phyloP scores from a whole-genome alignment of 768 basidiomycete species.

The Leucocoprinus sp. region DNA sequence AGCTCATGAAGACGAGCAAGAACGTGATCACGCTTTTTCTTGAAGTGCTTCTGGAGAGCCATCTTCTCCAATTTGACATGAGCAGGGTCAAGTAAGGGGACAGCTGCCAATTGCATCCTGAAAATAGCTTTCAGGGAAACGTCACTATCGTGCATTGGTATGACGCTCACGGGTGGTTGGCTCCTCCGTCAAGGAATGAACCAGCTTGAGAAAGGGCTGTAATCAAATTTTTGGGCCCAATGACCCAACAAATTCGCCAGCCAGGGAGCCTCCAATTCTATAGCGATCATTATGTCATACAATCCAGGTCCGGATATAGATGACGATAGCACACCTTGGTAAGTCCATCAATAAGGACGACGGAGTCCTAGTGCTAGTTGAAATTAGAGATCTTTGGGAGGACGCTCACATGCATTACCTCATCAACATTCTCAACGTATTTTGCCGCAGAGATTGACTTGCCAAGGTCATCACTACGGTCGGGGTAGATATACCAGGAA shows the following conservation, averaged over 20 bases:
- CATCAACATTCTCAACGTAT: conserved; percentile 82
- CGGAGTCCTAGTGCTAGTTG: conserved; percentile 47
- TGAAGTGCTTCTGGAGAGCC: conserved; percentile 86
- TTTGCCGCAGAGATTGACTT: conserved; percentile 75
- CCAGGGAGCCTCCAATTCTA: conserved; percentile 95
- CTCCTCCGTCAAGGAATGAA: conserved; percentile 92
- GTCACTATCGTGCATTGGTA: neutral
- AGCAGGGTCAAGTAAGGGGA: conserved; percentile 70
- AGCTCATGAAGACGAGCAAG: conserved; percentile 72
- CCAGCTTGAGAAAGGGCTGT: conserved; percentile 90
- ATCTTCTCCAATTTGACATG: conserved; percentile 67
- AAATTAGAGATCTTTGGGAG: neutral
- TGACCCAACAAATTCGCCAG: conserved; percentile 91
- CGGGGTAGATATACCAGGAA: conserved; percentile 91
- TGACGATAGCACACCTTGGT: conserved; percentile 54
- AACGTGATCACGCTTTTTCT: conserved; percentile 84
- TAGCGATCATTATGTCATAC: neutral
- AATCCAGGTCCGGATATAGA: neutral
- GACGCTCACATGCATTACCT: conserved; percentile 27
- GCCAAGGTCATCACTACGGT: conserved; percentile 64
- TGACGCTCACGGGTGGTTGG: conserved; percentile 77
- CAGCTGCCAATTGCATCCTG: conserved; percentile 82
- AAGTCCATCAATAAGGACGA: conserved; percentile 84
- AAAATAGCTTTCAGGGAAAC: neutral
- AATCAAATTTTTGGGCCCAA: conserved; percentile 84